Percentiles rank a stretch among this genome's conserved stretches.
Evolutionary conservation across 1,284 basidiomycete species (phyloP).

Genomic region (Sphagnurus paluster): DNA sequence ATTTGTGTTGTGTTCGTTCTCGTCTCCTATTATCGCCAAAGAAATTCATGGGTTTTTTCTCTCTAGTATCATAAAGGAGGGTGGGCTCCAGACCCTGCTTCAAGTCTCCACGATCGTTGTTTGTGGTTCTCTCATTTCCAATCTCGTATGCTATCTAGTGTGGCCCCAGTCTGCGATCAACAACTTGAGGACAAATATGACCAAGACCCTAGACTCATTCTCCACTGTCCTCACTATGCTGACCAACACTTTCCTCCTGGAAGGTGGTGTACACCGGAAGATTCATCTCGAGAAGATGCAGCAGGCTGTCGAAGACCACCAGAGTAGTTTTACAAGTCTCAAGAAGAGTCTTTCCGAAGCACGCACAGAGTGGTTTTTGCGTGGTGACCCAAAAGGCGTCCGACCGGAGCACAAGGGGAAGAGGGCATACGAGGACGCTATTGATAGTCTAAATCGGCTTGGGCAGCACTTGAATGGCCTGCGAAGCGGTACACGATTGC

Average conservation of each 20-base stretch:
- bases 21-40: background rate
- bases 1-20: conserved; percentile 76
- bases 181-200: conserved; percentile 83
- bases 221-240: conserved; percentile 81
- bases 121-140: conserved; percentile 77
- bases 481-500: conserved; percentile 78
- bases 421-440: conserved; percentile 80
- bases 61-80: conserved; percentile 84
- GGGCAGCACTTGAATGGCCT: conserved; percentile 91
- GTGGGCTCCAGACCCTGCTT: conserved; percentile 72
- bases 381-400: conserved; percentile 29
- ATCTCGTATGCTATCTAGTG: conserved; percentile 79
- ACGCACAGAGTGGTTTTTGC: conserved; percentile 72
- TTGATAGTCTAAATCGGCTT: conserved; percentile 80
- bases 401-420: conserved; percentile 36
- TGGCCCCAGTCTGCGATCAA: conserved; percentile 86
- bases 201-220: conserved; percentile 84
- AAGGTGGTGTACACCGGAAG: conserved; percentile 51
- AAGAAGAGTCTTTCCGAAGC: conserved; percentile 85
- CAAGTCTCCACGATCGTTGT: conserved; percentile 79
- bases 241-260: conserved; percentile 82
- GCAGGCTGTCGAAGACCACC: conserved; percentile 78
- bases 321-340: conserved; percentile 84
- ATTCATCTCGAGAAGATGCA: conserved; percentile 62
- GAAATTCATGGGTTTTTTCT: conserved; percentile 1